phyloP scores from a whole-genome alignment of 2,329 filamentous ascomycete species.

The Didymella lethalis region DNA sequence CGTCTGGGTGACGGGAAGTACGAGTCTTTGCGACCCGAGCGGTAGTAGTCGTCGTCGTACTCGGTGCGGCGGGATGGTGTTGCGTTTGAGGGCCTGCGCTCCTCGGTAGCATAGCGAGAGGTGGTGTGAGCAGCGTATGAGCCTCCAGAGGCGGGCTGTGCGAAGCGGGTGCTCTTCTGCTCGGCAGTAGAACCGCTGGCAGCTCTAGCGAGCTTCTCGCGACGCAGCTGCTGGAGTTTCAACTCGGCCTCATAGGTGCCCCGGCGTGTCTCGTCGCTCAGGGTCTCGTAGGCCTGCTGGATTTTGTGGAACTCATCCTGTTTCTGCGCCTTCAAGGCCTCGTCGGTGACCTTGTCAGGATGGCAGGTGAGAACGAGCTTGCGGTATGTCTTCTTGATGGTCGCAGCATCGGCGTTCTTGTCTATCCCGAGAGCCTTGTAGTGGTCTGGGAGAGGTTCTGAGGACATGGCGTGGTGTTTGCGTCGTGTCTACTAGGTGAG shows the following conservation, averaged over 20 bases:
- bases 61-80: conserved; percentile 11
- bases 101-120: conserved; percentile 44
- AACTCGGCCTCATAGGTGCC: conserved; percentile 80
- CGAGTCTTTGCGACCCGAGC: conserved; percentile 47
- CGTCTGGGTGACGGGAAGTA: conserved; percentile 35
- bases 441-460: conserved; percentile 70
- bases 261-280: conserved; percentile 78
- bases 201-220: conserved; percentile 58
- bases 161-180: conserved; percentile 46
- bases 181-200: conserved; percentile 36
- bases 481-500: conserved; percentile 5
- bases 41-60: conserved; percentile 50
- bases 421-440: conserved; percentile 79
- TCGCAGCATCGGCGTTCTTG: conserved; percentile 71
- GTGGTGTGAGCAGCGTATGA: conserved; percentile 28
- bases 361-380: conserved; percentile 90
- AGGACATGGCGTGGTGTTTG: conserved; percentile 46
- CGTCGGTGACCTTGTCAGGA: conserved; percentile 88
- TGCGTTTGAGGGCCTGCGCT: conserved; percentile 38
- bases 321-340: conserved; percentile 76
- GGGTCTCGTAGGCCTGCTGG: conserved; percentile 89
- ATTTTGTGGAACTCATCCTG: conserved; percentile 90
- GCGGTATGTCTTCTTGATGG: conserved; percentile 81
- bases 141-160: conserved; percentile 27
- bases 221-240: conserved; percentile 70